Evolutionary conservation across 352 stramenopile genomes (phyloP).

Genomic region (Phytophthora pinifolia): DNA sequence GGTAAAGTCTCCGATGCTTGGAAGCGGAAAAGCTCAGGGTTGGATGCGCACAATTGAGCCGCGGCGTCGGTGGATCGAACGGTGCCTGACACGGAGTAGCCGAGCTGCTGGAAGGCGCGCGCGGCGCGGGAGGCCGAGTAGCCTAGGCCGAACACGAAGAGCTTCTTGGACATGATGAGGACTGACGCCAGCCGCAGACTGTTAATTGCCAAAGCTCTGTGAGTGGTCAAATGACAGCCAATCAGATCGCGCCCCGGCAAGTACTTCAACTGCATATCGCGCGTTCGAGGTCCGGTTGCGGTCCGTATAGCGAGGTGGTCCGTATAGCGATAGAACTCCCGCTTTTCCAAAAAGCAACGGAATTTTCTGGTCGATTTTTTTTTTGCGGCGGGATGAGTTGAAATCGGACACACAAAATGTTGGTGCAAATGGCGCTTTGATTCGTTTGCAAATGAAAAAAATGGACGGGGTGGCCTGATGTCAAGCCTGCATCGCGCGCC

Average conservation of each 20-base stretch:
- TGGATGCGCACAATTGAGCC: constrained; percentile 34
- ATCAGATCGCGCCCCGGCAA: too few relatives aligned
- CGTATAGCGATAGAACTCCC: too few relatives aligned
- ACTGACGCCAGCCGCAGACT: constrained; percentile 6
- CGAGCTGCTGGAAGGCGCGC: constrained; percentile 53
- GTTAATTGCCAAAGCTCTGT: background rate
- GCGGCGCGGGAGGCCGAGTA: constrained; percentile 82
- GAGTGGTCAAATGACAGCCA: too few relatives aligned
- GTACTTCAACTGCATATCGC: too few relatives aligned
- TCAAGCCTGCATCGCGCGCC: too few relatives aligned
- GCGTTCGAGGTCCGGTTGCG: too few relatives aligned
- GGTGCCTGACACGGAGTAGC: constrained; percentile 74
- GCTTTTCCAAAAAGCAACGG: too few relatives aligned
- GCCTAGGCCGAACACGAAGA: constrained; percentile 91
- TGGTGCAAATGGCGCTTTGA: background rate
- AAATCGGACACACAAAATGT: too few relatives aligned
- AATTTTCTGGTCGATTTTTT: too few relatives aligned
- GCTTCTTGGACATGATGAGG: constrained; percentile 35
- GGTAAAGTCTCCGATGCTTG: constrained; percentile 6
- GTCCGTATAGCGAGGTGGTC: too few relatives aligned
- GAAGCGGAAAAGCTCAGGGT: constrained; percentile 44
- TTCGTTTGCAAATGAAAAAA: background rate
- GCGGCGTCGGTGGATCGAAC: constrained; percentile 60
- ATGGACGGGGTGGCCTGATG: background rate
- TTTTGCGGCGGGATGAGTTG: too few relatives aligned